A percentile compares a stretch with the other conserved stretches of the same genome.
Conservation (phyloP, 495 filamentous ascomycete species). For the Xylaria nigripes region DNA sequence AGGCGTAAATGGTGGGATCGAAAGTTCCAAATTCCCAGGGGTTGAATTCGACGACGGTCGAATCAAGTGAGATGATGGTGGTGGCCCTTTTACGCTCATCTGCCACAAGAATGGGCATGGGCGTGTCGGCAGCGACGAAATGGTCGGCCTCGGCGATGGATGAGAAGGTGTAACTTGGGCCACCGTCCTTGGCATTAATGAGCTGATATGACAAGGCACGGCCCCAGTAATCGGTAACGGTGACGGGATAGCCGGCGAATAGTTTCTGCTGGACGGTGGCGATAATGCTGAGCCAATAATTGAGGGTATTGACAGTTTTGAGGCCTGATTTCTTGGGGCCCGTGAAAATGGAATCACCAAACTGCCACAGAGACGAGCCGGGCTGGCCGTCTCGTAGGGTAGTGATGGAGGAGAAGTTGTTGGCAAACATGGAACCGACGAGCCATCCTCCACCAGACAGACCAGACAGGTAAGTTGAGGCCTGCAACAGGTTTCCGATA, state of each 20-base stretch:
- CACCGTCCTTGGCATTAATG: slow-evolving; percentile 68
- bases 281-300: slow-evolving; percentile 61
- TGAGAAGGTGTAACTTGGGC: slow-evolving; percentile 75
- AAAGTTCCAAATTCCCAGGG: slow-evolving; percentile 81
- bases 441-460: slow-evolving; percentile 87
- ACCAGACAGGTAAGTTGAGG: slow-evolving; percentile 75
- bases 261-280: slow-evolving; percentile 57
- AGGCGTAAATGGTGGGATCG: slow-evolving; percentile 75
- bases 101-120: slow-evolving; percentile 75
- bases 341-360: slow-evolving; percentile 64
- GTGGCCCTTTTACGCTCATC: slow-evolving; percentile 64
- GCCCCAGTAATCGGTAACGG: slow-evolving; percentile 84
- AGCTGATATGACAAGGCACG: slow-evolving; percentile 78
- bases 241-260: slow-evolving; percentile 63
- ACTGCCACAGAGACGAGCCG: slow-evolving; percentile 60
- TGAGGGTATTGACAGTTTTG: slow-evolving; percentile 33
- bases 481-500: slow-evolving; percentile 78
- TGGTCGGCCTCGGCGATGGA: slow-evolving; percentile 63
- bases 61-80: slow-evolving; percentile 57
- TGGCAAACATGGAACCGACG: slow-evolving; percentile 73
- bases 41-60: slow-evolving; percentile 81
- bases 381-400: slow-evolving; percentile 49
- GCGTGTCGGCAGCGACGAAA: slow-evolving; percentile 63
- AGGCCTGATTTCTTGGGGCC: slow-evolving; percentile 34
- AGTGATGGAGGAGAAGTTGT: slow-evolving; percentile 78